A percentile compares a stretch with the other conserved stretches of the same genome.
These are phyloP conservation scores for Paramarasmius palmivorus DNA, from an alignment of 1,284 basidiomycete species.

Conservation along the genomic window DNA sequence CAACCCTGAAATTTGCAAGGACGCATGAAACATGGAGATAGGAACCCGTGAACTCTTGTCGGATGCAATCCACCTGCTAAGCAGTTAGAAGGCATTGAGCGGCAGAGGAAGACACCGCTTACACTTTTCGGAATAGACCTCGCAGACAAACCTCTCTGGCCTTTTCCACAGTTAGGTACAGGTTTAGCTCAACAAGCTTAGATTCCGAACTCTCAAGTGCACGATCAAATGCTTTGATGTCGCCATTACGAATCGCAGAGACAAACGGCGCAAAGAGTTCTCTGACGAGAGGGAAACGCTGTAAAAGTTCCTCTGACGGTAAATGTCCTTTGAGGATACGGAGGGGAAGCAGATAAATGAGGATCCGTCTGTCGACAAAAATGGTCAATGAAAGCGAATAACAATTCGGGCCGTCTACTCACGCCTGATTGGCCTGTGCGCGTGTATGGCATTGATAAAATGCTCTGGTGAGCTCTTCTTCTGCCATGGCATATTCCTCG, in stretches of 20 bases:
- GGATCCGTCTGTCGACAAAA: conserved; percentile 66
- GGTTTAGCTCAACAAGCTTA: conserved; percentile 78
- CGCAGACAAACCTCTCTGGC: conserved; percentile 87
- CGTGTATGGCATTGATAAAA: conserved; percentile 77
- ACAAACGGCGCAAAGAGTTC: conserved; percentile 84
- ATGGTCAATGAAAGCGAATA: background rate
- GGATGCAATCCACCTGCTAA: conserved; percentile 72
- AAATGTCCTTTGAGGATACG: conserved; percentile 85
- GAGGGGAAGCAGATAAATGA: conserved; percentile 88
- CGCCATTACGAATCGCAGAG: conserved; percentile 72
- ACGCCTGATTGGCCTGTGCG: conserved; percentile 82
- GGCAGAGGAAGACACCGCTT: conserved; percentile 31
- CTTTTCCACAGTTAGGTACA: conserved; percentile 86
- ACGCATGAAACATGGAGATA: conserved; percentile 74
- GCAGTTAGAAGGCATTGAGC: background rate
- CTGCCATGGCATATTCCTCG: conserved; percentile 88
- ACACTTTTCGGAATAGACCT: conserved; percentile 86
- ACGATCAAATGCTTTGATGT: conserved; percentile 80
- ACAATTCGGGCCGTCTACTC: conserved; percentile 27
- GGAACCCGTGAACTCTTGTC: conserved; percentile 77
- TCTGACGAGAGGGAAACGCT: conserved; percentile 71
- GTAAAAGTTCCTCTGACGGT: conserved; percentile 69
- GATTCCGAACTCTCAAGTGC: conserved; percentile 70
- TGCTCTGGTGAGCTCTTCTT: conserved; percentile 80
- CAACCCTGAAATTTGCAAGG: conserved; percentile 66